phyloP scores from a whole-genome alignment of 208 protist species.

The Acanthamoeba divionensis region DNA sequence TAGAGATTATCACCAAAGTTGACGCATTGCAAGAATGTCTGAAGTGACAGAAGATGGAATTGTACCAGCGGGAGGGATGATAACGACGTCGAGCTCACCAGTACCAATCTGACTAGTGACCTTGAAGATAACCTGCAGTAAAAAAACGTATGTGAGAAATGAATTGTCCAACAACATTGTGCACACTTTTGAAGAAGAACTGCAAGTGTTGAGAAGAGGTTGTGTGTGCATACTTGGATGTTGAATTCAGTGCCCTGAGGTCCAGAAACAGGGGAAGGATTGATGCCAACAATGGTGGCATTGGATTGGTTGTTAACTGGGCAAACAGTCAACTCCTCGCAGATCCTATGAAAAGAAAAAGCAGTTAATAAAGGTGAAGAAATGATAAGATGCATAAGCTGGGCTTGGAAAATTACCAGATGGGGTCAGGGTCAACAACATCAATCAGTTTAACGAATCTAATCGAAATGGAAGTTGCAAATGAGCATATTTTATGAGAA shows the following conservation, averaged over 20 bases:
- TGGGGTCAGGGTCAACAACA: conserved; percentile 3
- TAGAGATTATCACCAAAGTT: too few relatives aligned
- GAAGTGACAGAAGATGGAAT: too few relatives aligned
- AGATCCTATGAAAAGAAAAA: background rate
- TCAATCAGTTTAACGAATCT: conserved; percentile 50
- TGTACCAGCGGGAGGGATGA: conserved; percentile 35
- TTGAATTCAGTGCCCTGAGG: conserved; percentile 61
- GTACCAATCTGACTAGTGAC: conserved; percentile 64
- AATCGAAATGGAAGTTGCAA: conserved; percentile 60
- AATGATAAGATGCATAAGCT: background rate
- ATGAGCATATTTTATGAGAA: too few relatives aligned
- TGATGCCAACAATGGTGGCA: conserved; percentile 21
- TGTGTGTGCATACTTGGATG: too few relatives aligned
- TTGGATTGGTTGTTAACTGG: conserved; percentile 50
- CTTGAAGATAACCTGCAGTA: background rate
- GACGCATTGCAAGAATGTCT: too few relatives aligned
- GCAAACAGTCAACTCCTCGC: conserved; percentile 60
- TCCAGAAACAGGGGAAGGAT: conserved; percentile 31
- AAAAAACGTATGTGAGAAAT: too few relatives aligned
- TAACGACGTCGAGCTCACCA: conserved; percentile 56
- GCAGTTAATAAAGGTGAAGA: background rate
- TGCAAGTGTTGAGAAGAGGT: too few relatives aligned
- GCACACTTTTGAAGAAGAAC: too few relatives aligned
- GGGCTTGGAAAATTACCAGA: background rate
- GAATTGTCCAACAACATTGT: too few relatives aligned